Percentiles rank a stretch among this genome's conserved stretches.
Evolutionary conservation across 2,329 filamentous ascomycete species (phyloP).

Genomic region (Teratosphaeria gauchensis): DNA sequence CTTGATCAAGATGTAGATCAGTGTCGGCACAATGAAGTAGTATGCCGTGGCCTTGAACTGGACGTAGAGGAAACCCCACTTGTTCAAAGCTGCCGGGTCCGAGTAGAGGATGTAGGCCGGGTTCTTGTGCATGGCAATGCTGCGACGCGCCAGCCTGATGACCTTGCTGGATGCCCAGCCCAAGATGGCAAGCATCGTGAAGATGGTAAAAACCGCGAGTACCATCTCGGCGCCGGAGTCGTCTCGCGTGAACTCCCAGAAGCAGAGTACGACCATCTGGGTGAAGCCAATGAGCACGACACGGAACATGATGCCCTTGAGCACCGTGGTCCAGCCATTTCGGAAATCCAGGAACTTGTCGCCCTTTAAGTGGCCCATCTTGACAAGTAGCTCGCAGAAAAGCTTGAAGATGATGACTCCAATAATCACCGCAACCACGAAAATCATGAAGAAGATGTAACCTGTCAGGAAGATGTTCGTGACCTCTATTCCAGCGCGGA

Average conservation of each 20-base stretch:
- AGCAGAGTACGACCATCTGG: constrained; percentile 77
- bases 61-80: constrained; percentile 96
- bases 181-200: constrained; percentile 68
- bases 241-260: constrained; percentile 83
- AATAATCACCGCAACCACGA: constrained; percentile 65
- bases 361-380: constrained; percentile 65
- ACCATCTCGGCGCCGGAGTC: constrained; percentile 83
- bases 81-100: constrained; percentile 86
- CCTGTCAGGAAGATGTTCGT: constrained; percentile 93
- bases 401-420: constrained; percentile 72
- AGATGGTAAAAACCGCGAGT: constrained; percentile 77
- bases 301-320: constrained; percentile 90
- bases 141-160: constrained; percentile 77
- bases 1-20: constrained; percentile 77
- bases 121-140: constrained; percentile 86
- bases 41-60: constrained; percentile 93
- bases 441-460: constrained; percentile 77
- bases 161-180: constrained; percentile 86
- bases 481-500: constrained; percentile 71
- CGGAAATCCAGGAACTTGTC: constrained; percentile 91
- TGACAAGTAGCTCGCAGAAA: constrained; percentile 65
- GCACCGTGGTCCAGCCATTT: constrained; percentile 82
- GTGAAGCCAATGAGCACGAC: constrained; percentile 83
- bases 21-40: constrained; percentile 79
- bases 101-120: constrained; percentile 95